phyloP scores from a whole-genome alignment of 768 basidiomycete species.

The Cyathus striatus region DNA sequence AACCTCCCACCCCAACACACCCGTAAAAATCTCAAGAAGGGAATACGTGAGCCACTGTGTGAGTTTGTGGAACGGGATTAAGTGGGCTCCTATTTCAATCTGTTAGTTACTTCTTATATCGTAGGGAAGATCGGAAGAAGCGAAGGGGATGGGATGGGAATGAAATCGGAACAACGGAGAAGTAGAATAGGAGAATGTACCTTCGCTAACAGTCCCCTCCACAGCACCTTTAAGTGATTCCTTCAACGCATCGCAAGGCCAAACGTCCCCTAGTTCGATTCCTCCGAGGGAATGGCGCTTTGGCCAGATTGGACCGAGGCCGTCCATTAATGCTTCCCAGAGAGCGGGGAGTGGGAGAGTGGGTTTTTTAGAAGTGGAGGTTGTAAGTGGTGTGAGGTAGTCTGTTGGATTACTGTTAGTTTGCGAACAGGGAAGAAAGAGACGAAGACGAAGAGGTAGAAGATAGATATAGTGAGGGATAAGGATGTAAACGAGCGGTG shows the following conservation, averaged over 20 bases:
- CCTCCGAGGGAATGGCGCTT: constrained; percentile 64
- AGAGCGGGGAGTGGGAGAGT: constrained; percentile 67
- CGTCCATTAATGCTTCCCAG: constrained; percentile 79
- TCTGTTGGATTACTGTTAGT: constrained; percentile 50
- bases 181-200: too few species aligned
- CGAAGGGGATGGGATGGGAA: too few species aligned
- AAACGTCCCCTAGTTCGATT: constrained; percentile 84
- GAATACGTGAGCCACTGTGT: constrained; percentile 93
- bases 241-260: constrained; percentile 68
- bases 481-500: too few species aligned
- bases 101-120: too few species aligned
- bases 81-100: constrained; percentile 62
- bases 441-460: too few species aligned
- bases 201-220: too few species aligned
- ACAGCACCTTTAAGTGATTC: too few species aligned
- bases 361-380: constrained; percentile 25
- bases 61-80: constrained; percentile 95
- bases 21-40: constrained; percentile 79
- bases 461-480: too few species aligned
- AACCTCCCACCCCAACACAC: constrained; percentile 74
- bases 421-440: too few species aligned
- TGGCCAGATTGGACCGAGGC: constrained; percentile 89
- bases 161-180: too few species aligned
- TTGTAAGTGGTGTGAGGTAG: constrained; percentile 59
- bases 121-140: too few species aligned